A percentile compares a stretch with the other conserved stretches of the same genome.
Conservation (phyloP, 768 basidiomycete genomes). For the Trametes cubensis region DNA sequence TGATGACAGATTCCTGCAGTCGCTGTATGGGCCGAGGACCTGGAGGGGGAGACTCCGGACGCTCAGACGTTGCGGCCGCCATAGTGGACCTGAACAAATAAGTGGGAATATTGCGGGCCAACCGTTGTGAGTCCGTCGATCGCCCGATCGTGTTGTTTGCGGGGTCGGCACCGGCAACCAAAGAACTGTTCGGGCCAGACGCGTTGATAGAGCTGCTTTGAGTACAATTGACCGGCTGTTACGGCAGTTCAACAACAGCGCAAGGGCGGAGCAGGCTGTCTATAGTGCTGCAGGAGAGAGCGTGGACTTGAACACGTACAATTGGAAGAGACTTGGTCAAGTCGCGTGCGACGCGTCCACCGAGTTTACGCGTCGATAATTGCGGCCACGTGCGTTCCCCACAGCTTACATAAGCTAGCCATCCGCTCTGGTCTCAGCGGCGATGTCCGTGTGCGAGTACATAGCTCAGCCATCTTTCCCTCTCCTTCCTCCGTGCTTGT, state of each 20-base stretch:
- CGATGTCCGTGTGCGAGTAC: constrained; percentile 2
- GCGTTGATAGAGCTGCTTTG: neutral
- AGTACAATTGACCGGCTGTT: no score
- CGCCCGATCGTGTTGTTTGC: neutral
- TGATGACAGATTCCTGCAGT: constrained; percentile 82
- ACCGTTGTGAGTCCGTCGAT: no score
- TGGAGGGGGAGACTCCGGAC: constrained; percentile 27
- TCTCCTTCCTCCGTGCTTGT: constrained; percentile 1
- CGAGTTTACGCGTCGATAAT: constrained; percentile 12
- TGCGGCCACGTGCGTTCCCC: constrained; percentile 11
- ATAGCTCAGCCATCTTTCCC: constrained; percentile 10
- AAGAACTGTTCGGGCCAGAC: neutral
- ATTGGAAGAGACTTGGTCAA: neutral
- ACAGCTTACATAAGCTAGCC: constrained; percentile 15
- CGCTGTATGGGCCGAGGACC: constrained; percentile 72
- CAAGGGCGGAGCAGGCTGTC: no score
- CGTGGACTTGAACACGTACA: no score
- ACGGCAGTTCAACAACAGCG: no score
- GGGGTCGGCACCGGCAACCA: constrained; percentile 2
- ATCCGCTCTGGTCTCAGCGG: constrained; percentile 15
- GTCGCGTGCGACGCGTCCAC: constrained; percentile 13
- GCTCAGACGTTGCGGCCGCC: constrained; percentile 5
- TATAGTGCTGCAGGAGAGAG: no score
- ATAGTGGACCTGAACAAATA: neutral
- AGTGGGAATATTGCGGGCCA: neutral